Conservation (phyloP, 2,329 filamentous ascomycete genomes). For the Endothia cerciana region DNA sequence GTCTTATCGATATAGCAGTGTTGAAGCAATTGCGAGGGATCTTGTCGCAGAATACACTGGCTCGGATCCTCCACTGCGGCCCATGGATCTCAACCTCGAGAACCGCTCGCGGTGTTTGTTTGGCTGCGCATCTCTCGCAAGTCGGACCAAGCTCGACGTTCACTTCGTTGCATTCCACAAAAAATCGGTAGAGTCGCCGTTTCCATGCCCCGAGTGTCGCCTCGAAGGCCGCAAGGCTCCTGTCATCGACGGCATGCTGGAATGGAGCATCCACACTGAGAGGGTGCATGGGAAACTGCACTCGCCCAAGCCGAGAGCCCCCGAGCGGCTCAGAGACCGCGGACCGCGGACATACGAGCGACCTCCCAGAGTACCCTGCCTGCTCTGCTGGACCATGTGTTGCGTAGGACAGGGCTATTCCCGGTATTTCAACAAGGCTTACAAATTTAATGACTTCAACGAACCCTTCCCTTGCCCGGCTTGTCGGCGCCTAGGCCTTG, state of each 20-base stretch:
- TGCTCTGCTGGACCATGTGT: not conserved
- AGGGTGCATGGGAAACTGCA: not conserved
- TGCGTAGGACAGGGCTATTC: not conserved
- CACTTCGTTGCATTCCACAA: not conserved
- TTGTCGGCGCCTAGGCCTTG: not conserved
- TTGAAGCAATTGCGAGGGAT: no score
- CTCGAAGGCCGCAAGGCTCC: not conserved
- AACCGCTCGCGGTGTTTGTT: not conserved
- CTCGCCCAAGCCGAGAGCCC: not conserved
- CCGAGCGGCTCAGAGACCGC: no score
- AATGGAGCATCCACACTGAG: not conserved
- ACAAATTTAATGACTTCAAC: not conserved
- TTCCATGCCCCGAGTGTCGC: not conserved
- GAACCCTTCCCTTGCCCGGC: slow-evolving; percentile 2
- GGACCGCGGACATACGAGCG: not conserved
- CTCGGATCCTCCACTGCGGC: not conserved
- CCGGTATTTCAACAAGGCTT: not conserved
- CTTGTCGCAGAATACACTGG: not conserved
- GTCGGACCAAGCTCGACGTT: not conserved
- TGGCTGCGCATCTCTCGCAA: not conserved
- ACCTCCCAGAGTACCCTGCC: not conserved
- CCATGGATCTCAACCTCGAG: not conserved
- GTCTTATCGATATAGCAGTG: no score
- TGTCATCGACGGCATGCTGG: not conserved
- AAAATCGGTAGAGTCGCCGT: not conserved